Base-by-base conservation (phyloP, 768 basidiomycete genomes). In the Leccinum ochraceum region DNA sequence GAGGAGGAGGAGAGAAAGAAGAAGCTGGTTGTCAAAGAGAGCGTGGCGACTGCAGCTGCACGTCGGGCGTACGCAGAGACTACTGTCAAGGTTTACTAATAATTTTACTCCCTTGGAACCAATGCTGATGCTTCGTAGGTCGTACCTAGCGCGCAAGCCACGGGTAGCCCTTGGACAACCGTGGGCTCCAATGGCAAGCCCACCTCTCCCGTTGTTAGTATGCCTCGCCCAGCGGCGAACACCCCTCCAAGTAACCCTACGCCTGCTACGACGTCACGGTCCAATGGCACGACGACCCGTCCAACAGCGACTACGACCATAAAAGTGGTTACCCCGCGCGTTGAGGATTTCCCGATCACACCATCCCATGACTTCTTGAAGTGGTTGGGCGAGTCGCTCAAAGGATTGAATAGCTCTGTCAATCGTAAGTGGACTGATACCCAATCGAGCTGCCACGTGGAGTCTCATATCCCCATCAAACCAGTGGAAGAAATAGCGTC, bases 401-500 rank as follows among this genome's bases (percentile, higher is more conserved):
- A 92, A 69, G 90, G 89, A 20, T 69, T 84, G 60, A 81, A 85
- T 74, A 75, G 75, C 69, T 75, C 77, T 3, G 84, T 86, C 50
- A 85, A 85, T 63, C 70, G 86, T 87, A 66, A 66, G 82, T 72
- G 50, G 28, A 56, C 50, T 37, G 17, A 53, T 44, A 56, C 26
- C 34, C 44, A 24, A 61, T 54, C 34, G 24, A 39, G 26, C 50
- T 59, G 42, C 48, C 57, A 51, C 39, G 42, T 42, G 61, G 20
- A n/a, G 46, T 69, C 64, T 71, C 34, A 69, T 61, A 22, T 64
- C 54, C 57, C n/a, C 50, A 56, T 59, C 52, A 20, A 60, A 69
- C 57, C 51, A 97, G 95, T 96, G 56, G 97, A 98, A 72, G 97
- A 98, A 66, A 95, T 98, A 71, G 88, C 94, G 69, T 88, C 91